Conservation (phyloP, 2,329 filamentous ascomycete genomes). For the Diaporthe caulivora region DNA sequence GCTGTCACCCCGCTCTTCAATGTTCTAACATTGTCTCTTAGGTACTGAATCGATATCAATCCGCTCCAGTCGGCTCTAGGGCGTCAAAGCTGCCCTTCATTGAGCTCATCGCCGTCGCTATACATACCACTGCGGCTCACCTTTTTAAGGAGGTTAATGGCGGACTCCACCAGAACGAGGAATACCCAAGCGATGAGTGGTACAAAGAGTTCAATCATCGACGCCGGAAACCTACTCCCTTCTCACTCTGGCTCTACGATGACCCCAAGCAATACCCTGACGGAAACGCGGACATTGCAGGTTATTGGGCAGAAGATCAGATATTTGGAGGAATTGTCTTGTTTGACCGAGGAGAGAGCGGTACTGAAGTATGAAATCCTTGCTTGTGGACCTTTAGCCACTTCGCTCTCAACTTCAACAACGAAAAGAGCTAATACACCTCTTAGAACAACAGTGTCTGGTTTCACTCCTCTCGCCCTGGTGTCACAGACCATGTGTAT, state of each 20-base stretch:
- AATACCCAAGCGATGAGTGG: background rate
- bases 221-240: background rate
- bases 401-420: too few species aligned
- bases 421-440: background rate
- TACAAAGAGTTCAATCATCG: background rate
- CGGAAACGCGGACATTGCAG: background rate
- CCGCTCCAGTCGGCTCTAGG: background rate
- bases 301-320: constrained; percentile 7
- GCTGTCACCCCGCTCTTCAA: too few species aligned
- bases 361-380: background rate
- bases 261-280: constrained; percentile 2
- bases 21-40: background rate
- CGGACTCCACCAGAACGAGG: background rate
- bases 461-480: background rate
- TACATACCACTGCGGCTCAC: background rate
- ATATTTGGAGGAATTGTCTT: background rate
- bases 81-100: background rate
- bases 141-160: background rate
- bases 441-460: background rate
- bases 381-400: too few species aligned
- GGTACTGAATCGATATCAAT: background rate
- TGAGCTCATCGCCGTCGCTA: background rate
- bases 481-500: background rate
- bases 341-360: background rate
- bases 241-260: constrained; percentile 1